A percentile compares a stretch with the other conserved stretches of the same genome.
These are phyloP conservation scores for Xylona heveae DNA, from an alignment of 495 filamentous ascomycete genomes.

Conservation along the genomic window DNA sequence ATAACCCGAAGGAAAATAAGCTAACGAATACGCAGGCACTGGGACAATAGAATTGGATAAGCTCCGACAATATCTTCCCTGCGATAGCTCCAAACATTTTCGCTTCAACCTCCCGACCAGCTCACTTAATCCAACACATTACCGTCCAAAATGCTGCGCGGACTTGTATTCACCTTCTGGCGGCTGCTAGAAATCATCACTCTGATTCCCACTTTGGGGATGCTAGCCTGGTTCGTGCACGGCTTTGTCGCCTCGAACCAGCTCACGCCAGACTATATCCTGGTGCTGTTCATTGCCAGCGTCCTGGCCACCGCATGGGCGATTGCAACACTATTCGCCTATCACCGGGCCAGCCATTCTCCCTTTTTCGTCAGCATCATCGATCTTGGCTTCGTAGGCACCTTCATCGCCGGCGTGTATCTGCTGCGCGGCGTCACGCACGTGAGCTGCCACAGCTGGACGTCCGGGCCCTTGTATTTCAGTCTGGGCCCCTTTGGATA, in stretches of 20 bases:
- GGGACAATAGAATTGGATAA: no score
- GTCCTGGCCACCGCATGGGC: constrained; percentile 63
- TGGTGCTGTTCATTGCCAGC: constrained; percentile 79
- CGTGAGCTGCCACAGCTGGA: constrained; percentile 37
- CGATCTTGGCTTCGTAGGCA: constrained; percentile 64
- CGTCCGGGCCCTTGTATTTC: constrained; percentile 24
- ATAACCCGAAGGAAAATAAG: no score
- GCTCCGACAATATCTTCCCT: no score
- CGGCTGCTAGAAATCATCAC: constrained; percentile 66
- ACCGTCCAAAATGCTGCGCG: constrained; percentile 43
- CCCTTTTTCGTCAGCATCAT: constrained; percentile 56
- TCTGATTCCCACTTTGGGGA: constrained; percentile 72
- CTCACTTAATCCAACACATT: not conserved
- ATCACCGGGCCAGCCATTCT: constrained; percentile 48
- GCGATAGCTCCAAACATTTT: not conserved
- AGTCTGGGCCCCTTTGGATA: constrained; percentile 38
- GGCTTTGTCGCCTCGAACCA: constrained; percentile 43
- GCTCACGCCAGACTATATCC: constrained; percentile 60
- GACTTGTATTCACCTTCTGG: constrained; percentile 67
- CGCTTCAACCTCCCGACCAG: not conserved
- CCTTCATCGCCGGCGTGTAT: constrained; percentile 63
- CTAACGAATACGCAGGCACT: no score
- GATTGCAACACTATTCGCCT: constrained; percentile 59
- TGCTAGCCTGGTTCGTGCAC: constrained; percentile 74
- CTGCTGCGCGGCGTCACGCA: constrained; percentile 46